phyloP scores from a whole-genome alignment of 805 yeast genomes.

The Suhomyces sp. region DNA sequence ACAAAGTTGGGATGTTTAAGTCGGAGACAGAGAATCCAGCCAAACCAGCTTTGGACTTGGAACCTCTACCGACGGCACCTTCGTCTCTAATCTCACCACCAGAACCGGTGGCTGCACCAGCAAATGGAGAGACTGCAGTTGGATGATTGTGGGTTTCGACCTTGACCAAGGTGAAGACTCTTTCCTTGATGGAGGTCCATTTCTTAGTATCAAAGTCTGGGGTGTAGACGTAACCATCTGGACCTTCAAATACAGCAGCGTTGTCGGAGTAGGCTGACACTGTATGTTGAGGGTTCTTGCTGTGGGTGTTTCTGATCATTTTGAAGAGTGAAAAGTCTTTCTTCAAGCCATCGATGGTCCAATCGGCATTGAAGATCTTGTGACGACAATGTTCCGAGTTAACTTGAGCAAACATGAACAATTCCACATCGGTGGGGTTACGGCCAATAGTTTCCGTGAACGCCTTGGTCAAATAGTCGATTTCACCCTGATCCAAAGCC shows the following conservation, averaged over 20 bases:
- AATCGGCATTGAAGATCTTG: conserved; percentile 96
- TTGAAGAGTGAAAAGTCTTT: conserved; percentile 78
- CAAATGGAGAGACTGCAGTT: conserved; percentile 97
- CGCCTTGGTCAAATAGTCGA: conserved; percentile 80
- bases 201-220: conserved; percentile 71
- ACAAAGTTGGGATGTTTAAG: conserved; percentile 76
- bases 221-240: conserved; percentile 71
- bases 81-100: conserved; percentile 99
- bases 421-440: conserved; percentile 96
- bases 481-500: conserved; percentile 94
- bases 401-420: conserved; percentile 99
- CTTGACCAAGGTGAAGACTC: conserved; percentile 85
- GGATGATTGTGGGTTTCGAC: conserved; percentile 99
- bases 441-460: conserved; percentile 74
- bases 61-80: conserved; percentile 99
- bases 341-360: conserved; percentile 86
- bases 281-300: conserved; percentile 74
- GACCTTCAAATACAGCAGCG: conserved; percentile 92
- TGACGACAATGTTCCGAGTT: conserved; percentile 99
- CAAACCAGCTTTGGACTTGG: conserved; percentile 94
- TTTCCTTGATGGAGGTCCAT: conserved; percentile 76
- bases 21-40: conserved; percentile 93
- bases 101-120: conserved; percentile 99
- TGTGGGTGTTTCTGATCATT: conserved; percentile 95
- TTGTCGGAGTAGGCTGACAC: conserved; percentile 95